Evolutionary conservation across 176 grass and related monocot genomes (phyloP).

Genomic region (Tillandsia fasciculata): DNA sequence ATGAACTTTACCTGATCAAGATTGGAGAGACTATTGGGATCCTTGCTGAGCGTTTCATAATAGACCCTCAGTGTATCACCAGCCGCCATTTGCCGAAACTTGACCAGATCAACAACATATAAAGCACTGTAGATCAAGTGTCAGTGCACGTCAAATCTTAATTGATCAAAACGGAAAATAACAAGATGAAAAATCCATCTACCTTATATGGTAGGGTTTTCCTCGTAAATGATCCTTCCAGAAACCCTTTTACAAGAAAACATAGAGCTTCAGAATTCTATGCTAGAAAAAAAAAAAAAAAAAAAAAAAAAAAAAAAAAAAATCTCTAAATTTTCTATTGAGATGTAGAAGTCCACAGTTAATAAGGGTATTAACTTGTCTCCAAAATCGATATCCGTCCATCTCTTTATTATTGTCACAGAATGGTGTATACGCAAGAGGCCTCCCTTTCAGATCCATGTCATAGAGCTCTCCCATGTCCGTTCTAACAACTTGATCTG

Average conservation of each 20-base stretch:
- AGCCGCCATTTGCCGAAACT: slow-evolving; percentile 91
- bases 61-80: slow-evolving; percentile 78
- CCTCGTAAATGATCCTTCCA: slow-evolving; percentile 98
- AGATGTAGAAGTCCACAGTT: background rate
- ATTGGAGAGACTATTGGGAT: slow-evolving; percentile 98
- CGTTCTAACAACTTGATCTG: slow-evolving; percentile 95
- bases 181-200: background rate
- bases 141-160: background rate
- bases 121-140: slow-evolving; percentile 53
- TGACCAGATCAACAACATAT: slow-evolving; percentile 97
- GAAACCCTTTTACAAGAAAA: slow-evolving; percentile 58
- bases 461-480: slow-evolving; percentile 99
- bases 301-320: background rate
- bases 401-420: slow-evolving; percentile 99
- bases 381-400: slow-evolving; percentile 99
- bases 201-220: slow-evolving; percentile 97
- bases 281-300: slow-evolving; percentile 20
- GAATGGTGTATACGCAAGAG: slow-evolving; percentile 97
- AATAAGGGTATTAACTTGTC: slow-evolving; percentile 58
- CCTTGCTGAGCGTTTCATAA: slow-evolving; percentile 98
- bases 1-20: slow-evolving; percentile 71
- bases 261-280: slow-evolving; percentile 20
- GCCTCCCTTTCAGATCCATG: slow-evolving; percentile 89
- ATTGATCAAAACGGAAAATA: background rate
- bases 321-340: background rate